phyloP scores from a whole-genome alignment of 2,329 filamentous ascomycete species.

The Aureobasidium sp. region DNA sequence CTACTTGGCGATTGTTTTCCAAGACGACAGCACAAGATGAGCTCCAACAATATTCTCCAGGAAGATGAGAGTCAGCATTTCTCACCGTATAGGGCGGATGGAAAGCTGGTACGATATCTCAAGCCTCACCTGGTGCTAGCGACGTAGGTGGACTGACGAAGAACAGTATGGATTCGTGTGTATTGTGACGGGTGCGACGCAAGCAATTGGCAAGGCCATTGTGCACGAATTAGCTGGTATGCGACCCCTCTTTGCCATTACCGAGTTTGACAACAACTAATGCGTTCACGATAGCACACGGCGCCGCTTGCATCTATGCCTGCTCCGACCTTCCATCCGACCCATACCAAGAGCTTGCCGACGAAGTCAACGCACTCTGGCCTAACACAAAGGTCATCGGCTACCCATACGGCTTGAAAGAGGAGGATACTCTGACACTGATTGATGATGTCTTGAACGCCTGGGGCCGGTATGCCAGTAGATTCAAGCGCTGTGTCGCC shows the following conservation, averaged over 20 bases:
- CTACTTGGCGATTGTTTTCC: not conserved
- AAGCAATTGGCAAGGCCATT: conserved; percentile 53
- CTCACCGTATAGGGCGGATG: conserved; percentile 49
- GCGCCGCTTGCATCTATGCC: conserved; percentile 56
- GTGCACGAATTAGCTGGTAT: conserved; percentile 50
- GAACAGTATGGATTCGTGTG: conserved; percentile 55
- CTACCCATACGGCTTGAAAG: conserved; percentile 52
- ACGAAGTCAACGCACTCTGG: conserved; percentile 33
- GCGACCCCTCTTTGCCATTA: not conserved
- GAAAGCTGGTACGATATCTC: conserved; percentile 41
- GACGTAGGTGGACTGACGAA: not conserved
- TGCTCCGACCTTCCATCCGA: conserved; percentile 40
- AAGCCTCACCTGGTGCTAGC: not conserved
- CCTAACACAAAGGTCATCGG: conserved; percentile 54
- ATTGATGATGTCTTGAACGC: conserved; percentile 56
- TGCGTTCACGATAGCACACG: conserved; percentile 41
- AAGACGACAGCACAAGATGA: conserved; percentile 7
- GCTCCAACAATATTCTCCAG: not conserved
- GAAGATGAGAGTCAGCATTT: conserved; percentile 35
- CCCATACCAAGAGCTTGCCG: conserved; percentile 34
- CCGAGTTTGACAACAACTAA: not conserved
- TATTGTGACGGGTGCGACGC: conserved; percentile 53
- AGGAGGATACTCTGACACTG: conserved; percentile 51
- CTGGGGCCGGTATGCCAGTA: conserved; percentile 37
- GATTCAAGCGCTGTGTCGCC: not conserved